Evolutionary conservation across 768 basidiomycete species (phyloP).

Genomic region (Suillus fuscotomentosus): DNA sequence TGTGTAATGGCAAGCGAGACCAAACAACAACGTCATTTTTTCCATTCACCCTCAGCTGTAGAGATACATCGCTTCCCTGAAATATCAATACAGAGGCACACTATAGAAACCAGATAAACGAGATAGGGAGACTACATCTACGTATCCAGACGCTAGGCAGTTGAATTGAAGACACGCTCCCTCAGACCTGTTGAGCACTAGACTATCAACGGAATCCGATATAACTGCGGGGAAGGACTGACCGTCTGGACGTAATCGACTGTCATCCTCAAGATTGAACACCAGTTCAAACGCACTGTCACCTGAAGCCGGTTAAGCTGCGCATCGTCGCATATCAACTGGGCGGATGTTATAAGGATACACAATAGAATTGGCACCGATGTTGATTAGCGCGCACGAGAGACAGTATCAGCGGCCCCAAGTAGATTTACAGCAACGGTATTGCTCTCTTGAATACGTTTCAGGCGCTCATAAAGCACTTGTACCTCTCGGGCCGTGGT

Average conservation of each 20-base stretch:
- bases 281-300: neutral
- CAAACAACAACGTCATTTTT: no score
- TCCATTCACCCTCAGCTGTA: no score
- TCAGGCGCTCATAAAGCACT: constrained; percentile 47
- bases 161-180: neutral
- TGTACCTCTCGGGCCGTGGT: constrained; percentile 44
- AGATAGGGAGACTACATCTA: no score
- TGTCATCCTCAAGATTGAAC: neutral
- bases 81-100: no score
- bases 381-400: constrained; percentile 9
- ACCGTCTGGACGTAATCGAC: neutral
- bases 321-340: neutral
- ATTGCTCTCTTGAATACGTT: constrained; percentile 56
- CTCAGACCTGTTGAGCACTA: neutral
- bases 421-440: constrained; percentile 49
- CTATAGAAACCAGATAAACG: no score
- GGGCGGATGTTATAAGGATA: neutral
- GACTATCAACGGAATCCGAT: neutral
- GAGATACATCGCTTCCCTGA: no score
- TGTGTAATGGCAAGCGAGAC: no score
- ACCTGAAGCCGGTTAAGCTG: neutral
- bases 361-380: neutral
- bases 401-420: constrained; percentile 24
- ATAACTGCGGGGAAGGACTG: neutral
- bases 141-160: neutral